Percentiles rank a stretch among this genome's conserved stretches.
Conservation (phyloP, 768 basidiomycete genomes). For the Termitomyces sp. region DNA sequence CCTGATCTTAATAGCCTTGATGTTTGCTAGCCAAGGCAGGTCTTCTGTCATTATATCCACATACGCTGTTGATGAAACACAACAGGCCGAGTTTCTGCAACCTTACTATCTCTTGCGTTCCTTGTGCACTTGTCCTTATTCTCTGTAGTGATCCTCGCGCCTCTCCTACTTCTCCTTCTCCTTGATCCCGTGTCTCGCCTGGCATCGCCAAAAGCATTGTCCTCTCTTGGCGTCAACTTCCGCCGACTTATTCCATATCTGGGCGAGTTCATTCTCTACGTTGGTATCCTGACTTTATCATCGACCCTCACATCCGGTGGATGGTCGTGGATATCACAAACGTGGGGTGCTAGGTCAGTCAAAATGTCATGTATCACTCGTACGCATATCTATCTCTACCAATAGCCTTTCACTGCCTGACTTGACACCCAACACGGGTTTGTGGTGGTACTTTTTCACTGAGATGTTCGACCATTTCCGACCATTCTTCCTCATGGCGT, state of each 20-base stretch:
- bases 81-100: conserved; percentile 53
- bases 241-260: conserved; percentile 33
- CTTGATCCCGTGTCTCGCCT: conserved; percentile 63
- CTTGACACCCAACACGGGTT: conserved; percentile 88
- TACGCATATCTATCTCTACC: conserved; percentile 2
- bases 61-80: neutral
- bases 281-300: conserved; percentile 40
- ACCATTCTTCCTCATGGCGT: conserved; percentile 92
- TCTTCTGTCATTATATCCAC: neutral
- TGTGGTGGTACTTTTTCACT: conserved; percentile 99
- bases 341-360: conserved; percentile 83
- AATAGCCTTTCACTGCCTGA: conserved; percentile 78
- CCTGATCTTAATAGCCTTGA: conserved; percentile 59
- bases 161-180: conserved; percentile 63
- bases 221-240: conserved; percentile 24
- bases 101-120: conserved; percentile 68
- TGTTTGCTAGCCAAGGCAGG: conserved; percentile 67
- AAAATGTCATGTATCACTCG: neutral
- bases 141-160: conserved; percentile 61
- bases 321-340: conserved; percentile 67
- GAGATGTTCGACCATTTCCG: conserved; percentile 99
- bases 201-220: conserved; percentile 51
- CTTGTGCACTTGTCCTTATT: conserved; percentile 73
- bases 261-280: conserved; percentile 51
- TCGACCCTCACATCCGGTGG: conserved; percentile 59